phyloP scores from a whole-genome alignment of 2,329 filamentous ascomycete genomes.

The Nemania sp. region DNA sequence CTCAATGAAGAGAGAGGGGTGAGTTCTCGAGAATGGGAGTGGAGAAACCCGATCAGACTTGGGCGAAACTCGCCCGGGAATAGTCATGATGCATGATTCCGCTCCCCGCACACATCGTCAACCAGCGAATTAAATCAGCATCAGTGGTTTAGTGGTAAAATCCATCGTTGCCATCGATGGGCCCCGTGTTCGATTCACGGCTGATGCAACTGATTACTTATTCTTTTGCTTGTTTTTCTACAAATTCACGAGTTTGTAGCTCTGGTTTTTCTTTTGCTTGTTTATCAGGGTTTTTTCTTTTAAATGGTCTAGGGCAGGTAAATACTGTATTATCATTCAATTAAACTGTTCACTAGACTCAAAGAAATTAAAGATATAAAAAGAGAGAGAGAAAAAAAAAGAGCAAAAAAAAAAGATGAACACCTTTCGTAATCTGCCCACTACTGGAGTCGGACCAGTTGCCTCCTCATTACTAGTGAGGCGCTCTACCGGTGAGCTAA shows the following conservation, averaged over 20 bases:
- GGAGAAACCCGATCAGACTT: too few species aligned
- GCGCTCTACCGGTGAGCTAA: conserved; percentile 28
- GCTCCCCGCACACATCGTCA: conserved; percentile 16
- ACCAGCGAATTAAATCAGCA: conserved; percentile 37
- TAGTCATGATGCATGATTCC: too few species aligned
- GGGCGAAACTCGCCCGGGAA: too few species aligned
- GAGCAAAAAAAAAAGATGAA: not conserved
- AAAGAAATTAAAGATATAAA: too few species aligned
- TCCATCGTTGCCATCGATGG: conserved; percentile 59
- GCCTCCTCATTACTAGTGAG: conserved; percentile 29
- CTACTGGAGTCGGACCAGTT: conserved; percentile 27
- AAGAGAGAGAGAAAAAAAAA: not conserved
- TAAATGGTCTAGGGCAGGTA: too few species aligned
- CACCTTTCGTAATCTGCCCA: conserved; percentile 2
- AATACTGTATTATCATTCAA: too few species aligned
- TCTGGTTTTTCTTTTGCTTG: not conserved
- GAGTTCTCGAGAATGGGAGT: too few species aligned
- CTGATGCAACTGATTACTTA: conserved; percentile 39
- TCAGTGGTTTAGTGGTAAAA: conserved; percentile 59
- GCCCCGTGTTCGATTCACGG: conserved; percentile 54
- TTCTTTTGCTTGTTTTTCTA: not conserved
- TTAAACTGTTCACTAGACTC: too few species aligned
- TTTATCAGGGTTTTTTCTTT: too few species aligned
- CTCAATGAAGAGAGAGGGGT: too few species aligned
- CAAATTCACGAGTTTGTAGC: not conserved